Conservation (phyloP, 129 eudicot species). For the Chrysanthemum makinoi region DNA sequence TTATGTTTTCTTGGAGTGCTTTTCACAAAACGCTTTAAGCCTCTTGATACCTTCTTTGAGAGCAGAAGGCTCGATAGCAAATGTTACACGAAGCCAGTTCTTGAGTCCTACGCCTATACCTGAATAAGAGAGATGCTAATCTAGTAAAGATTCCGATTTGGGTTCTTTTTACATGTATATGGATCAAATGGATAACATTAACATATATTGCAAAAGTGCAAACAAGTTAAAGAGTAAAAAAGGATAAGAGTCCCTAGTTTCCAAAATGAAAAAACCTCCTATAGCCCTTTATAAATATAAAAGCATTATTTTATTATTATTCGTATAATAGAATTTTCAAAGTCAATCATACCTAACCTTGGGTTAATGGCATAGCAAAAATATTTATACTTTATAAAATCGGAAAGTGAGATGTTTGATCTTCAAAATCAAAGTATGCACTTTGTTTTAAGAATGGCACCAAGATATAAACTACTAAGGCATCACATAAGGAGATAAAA, state of each 20-base stretch:
- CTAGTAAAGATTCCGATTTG: background rate
- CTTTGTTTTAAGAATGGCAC: background rate
- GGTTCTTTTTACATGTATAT: background rate
- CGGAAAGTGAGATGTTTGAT: background rate
- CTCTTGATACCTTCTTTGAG: conserved; percentile 69
- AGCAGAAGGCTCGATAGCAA: conserved; percentile 62
- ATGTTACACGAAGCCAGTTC: conserved; percentile 80
- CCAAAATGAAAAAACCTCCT: background rate
- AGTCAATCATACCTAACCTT: background rate
- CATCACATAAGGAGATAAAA: background rate
- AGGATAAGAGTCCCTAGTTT: too few relatives aligned
- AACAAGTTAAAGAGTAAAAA: background rate
- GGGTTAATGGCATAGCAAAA: background rate
- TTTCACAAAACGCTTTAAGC: conserved; percentile 54
- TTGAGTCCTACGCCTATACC: conserved; percentile 67
- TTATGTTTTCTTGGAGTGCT: conserved; percentile 58
- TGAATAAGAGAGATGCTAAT: conserved; percentile 9
- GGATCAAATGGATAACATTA: background rate
- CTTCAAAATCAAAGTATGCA: background rate
- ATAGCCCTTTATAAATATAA: background rate
- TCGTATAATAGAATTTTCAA: background rate
- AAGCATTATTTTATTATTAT: background rate
- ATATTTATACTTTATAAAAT: background rate
- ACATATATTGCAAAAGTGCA: background rate
- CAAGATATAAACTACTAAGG: too few relatives aligned